These are phyloP conservation scores for Casuarina glauca DNA, from an alignment of 306 rosid species.

Conservation along the genomic window DNA sequence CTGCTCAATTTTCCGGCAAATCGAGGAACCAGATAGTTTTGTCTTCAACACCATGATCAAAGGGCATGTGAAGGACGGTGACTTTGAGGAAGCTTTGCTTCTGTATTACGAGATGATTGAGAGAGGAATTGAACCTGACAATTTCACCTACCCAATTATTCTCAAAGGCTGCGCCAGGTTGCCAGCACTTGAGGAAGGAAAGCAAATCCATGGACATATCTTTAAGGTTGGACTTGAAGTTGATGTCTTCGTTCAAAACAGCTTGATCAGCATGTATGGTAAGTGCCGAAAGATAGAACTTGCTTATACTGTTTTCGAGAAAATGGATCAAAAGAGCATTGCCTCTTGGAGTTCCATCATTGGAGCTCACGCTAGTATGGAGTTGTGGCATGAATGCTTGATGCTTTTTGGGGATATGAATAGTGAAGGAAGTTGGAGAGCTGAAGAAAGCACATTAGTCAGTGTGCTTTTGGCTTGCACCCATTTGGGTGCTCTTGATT, in stretches of 20 bases:
- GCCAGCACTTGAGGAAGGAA: slow-evolving; percentile 51
- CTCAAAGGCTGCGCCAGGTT: slow-evolving; percentile 67
- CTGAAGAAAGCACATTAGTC: slow-evolving; percentile 79
- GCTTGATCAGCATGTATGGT: slow-evolving; percentile 86
- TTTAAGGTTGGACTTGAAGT: slow-evolving; percentile 60
- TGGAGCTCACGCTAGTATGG: slow-evolving; percentile 65
- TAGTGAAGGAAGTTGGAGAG: slow-evolving; percentile 54
- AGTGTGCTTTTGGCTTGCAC: slow-evolving; percentile 41
- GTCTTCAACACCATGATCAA: slow-evolving; percentile 73
- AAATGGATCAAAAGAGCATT: slow-evolving; percentile 52
- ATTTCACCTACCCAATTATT: slow-evolving; percentile 66
- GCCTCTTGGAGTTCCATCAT: slow-evolving; percentile 92
- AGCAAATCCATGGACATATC: slow-evolving; percentile 64
- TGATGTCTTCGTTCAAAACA: slow-evolving; percentile 74
- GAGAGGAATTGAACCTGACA: slow-evolving; percentile 61
- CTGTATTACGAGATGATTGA: slow-evolving; percentile 62
- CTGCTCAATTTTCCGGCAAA: slow-evolving; percentile 68
- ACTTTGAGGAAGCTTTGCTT: slow-evolving; percentile 51
- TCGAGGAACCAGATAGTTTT: slow-evolving; percentile 67
- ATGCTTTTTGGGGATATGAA: slow-evolving; percentile 64
- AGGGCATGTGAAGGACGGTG: slow-evolving; percentile 50
- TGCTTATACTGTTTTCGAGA: slow-evolving; percentile 53
- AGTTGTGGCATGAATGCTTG: slow-evolving; percentile 74
- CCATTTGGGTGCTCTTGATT: slow-evolving; percentile 67
- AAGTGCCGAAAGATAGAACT: slow-evolving; percentile 43